phyloP scores from a whole-genome alignment of 306 rosid genomes.

The Corylus avellana region DNA sequence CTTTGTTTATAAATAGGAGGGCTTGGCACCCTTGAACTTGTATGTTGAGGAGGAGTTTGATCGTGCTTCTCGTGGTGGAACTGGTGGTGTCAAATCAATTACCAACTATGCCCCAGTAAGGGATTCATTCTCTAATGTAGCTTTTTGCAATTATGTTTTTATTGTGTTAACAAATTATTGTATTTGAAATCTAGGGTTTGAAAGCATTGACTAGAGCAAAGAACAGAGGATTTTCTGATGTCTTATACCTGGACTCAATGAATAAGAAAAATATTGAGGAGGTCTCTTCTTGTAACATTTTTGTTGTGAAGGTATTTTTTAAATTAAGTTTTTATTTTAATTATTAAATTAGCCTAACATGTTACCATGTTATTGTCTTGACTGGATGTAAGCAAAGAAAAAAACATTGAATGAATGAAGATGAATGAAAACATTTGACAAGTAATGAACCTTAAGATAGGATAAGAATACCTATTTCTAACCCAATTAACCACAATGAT shows the following conservation, averaged over 20 bases:
- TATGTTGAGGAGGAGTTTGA: conserved; percentile 74
- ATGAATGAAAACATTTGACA: background rate
- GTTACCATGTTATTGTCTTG: background rate
- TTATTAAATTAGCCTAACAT: background rate
- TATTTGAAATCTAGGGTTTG: conserved; percentile 50
- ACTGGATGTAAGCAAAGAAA: background rate
- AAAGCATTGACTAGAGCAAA: conserved; percentile 72
- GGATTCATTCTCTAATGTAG: background rate
- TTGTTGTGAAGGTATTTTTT: conserved; percentile 66
- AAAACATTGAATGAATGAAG: background rate
- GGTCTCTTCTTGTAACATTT: conserved; percentile 88
- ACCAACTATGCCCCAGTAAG: conserved; percentile 87
- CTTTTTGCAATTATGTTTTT: background rate
- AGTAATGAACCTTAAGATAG: background rate
- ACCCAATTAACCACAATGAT: background rate
- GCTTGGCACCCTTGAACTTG: conserved; percentile 76
- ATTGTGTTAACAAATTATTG: background rate
- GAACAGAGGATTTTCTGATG: conserved; percentile 81
- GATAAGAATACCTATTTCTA: background rate
- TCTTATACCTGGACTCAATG: conserved; percentile 68
- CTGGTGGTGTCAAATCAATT: conserved; percentile 77
- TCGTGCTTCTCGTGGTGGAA: conserved; percentile 81
- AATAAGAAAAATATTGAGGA: conserved; percentile 73
- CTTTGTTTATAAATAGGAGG: conserved; percentile 51
- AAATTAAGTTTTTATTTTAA: background rate